A percentile compares a stretch with the other conserved stretches of the same genome.
These are phyloP conservation scores for Globisporangium recalcitrans DNA, from an alignment of 352 stramenopile genomes.

Conservation along the genomic window DNA sequence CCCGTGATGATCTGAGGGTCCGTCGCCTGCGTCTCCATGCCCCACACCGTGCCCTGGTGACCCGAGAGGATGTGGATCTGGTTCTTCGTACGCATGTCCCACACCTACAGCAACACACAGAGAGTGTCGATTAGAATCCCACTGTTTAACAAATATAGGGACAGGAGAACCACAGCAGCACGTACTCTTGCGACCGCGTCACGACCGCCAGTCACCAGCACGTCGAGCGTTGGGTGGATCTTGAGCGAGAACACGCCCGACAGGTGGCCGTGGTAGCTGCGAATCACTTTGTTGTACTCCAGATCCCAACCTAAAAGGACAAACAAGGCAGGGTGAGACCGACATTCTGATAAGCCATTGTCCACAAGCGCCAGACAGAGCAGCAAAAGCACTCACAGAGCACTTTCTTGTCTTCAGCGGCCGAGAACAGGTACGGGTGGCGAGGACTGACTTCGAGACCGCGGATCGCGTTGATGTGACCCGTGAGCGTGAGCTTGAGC, in stretches of 20 bases:
- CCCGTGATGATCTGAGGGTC: constrained; percentile 95
- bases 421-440: constrained; percentile 98
- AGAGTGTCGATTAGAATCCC: neutral
- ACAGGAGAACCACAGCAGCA: constrained; percentile 1
- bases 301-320: constrained; percentile 97
- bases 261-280: constrained; percentile 99
- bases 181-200: constrained; percentile 78
- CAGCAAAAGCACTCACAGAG: constrained; percentile 82
- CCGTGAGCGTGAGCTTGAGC: constrained; percentile 98
- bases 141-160: neutral
- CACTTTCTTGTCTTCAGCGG: constrained; percentile 99
- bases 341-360: too few species aligned
- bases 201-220: constrained; percentile 96
- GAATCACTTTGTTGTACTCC: constrained; percentile 99
- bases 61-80: constrained; percentile 96
- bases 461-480: constrained; percentile 97
- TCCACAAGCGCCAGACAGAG: neutral
- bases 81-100: constrained; percentile 99
- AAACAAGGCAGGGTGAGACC: too few species aligned
- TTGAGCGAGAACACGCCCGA: constrained; percentile 96
- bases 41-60: constrained; percentile 95
- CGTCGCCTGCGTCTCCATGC: constrained; percentile 92
- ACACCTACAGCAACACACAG: constrained; percentile 65
- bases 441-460: constrained; percentile 93
- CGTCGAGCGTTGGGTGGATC: constrained; percentile 97